These are phyloP conservation scores for Rhodotorula toruloides DNA, from an alignment of 768 basidiomycete species.

Conservation along the genomic window DNA sequence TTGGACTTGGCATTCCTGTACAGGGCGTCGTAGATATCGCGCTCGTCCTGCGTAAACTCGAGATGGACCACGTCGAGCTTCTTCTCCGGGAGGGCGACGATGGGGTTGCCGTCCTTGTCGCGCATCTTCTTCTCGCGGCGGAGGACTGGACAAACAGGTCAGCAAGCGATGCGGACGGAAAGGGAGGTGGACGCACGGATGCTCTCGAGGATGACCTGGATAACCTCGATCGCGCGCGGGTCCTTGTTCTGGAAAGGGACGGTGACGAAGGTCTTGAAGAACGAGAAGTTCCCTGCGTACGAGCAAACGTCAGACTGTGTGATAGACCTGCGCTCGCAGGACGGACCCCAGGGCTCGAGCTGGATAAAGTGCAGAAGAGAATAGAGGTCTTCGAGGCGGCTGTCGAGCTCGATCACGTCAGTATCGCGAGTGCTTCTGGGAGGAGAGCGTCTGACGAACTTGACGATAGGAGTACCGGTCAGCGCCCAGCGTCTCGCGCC, in stretches of 20 bases:
- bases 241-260: slow-evolving; percentile 86
- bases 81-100: slow-evolving; percentile 82
- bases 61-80: slow-evolving; percentile 69
- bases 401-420: not conserved
- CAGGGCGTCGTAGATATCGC: slow-evolving; percentile 77
- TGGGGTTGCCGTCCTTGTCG: slow-evolving; percentile 74
- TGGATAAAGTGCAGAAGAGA: slow-evolving; percentile 59
- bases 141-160: slow-evolving; percentile 51
- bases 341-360: slow-evolving; percentile 45
- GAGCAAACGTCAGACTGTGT: not conserved
- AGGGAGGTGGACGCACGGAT: slow-evolving; percentile 20
- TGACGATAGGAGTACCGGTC: slow-evolving; percentile 94
- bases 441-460: slow-evolving; percentile 56
- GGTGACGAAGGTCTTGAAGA: slow-evolving; percentile 85
- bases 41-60: slow-evolving; percentile 73
- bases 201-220: slow-evolving; percentile 61
- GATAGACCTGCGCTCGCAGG: not conserved
- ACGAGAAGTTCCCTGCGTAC: slow-evolving; percentile 50
- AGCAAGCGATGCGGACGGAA: not conserved
- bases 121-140: slow-evolving; percentile 90
- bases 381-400: slow-evolving; percentile 60
- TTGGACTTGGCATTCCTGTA: slow-evolving; percentile 70
- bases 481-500: slow-evolving; percentile 83
- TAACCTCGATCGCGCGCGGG: slow-evolving; percentile 86
- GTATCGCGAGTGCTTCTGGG: not conserved